Evolutionary conservation across 2,329 filamentous ascomycete genomes (phyloP), one percentile per base, ranked within the genome.

Genomic region (Shiraia bambusicola): DNA sequence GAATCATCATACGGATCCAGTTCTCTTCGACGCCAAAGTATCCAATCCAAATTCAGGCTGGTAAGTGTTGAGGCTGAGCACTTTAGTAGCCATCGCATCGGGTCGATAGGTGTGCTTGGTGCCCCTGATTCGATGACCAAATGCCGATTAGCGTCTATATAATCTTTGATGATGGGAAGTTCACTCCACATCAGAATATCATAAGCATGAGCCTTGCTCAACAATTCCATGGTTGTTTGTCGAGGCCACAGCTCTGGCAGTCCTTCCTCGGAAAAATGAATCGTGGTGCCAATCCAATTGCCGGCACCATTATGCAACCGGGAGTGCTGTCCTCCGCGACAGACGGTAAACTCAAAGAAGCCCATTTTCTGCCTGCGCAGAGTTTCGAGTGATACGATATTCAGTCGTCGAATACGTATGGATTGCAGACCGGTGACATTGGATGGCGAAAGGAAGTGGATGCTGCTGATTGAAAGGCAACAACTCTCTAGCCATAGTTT

Each of bases 401-500:
- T 62, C 22, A 74, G 42, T 5, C 72, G 60, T 19, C 72, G 65
- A 27, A 75, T 48, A 2, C 72, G 66, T 15, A 76, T 43, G 25
- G 64, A 71, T 39, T 75, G 63, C 2, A 76, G 54, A 0, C 64
- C 67, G 6, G 45, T 50, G 2, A 64, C 57, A 31, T 65, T 47
- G 5, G 61, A 12, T 13, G 47, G 26, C 1, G 51, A 34, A 3
- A 55, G 49, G 22, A 58, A 49, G 12, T 28, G 40, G 11, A 52
- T 40, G 3, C 50, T 39, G 10, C 50, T 37, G 1, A 61, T 58
- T 4, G 61, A 59, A 8, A 61, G 56, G 12, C 64, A 66, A 42
- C 69, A 72, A 37, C 67, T 73, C 39, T 76, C 73, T 3, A 76
- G 56, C 73, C 73, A 76, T 4, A 76, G 61, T 37, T 60, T 69